Evolutionary conservation across 2,329 filamentous ascomycete species (phyloP).

Genomic region (Xylaria sp.): DNA sequence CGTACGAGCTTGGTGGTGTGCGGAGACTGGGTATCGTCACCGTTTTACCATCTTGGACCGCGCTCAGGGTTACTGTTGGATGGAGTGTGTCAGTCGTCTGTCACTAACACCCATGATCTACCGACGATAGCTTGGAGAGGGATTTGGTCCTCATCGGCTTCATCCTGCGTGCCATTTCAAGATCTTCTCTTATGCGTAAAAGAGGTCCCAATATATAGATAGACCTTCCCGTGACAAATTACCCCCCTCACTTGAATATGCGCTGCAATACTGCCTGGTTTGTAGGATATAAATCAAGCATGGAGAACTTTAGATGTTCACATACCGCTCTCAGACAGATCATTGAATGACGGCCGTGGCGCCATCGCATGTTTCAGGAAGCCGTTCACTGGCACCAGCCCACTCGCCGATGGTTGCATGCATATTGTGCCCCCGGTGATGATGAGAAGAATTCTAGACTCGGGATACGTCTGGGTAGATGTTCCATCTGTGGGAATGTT

Average conservation of each 20-base stretch:
- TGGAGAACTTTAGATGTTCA: slow-evolving; percentile 15
- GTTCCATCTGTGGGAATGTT: slow-evolving; percentile 39
- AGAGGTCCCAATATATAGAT: neutral
- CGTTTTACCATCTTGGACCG: slow-evolving; percentile 60
- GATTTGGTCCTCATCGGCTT: neutral
- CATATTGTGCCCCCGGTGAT: slow-evolving; percentile 93
- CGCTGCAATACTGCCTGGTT: neutral
- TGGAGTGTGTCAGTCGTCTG: slow-evolving; percentile 18
- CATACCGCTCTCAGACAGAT: slow-evolving; percentile 66
- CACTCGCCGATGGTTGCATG: slow-evolving; percentile 84
- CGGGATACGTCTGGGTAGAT: slow-evolving; percentile 60
- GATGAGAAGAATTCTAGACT: slow-evolving; percentile 86
- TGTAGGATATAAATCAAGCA: neutral
- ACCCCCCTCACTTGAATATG: neutral
- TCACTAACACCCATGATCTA: neutral
- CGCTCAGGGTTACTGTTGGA: slow-evolving; percentile 59
- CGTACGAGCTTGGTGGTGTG: slow-evolving; percentile 82
- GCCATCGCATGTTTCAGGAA: slow-evolving; percentile 87
- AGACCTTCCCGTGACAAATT: neutral
- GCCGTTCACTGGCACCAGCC: slow-evolving; percentile 80
- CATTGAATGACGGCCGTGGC: slow-evolving; percentile 86
- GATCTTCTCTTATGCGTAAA: neutral
- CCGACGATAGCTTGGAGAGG: neutral
- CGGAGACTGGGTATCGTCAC: slow-evolving; percentile 73
- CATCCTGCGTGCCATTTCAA: neutral